Conservation (phyloP, 2,329 filamentous ascomycete genomes). For the Alternaria longipes region DNA sequence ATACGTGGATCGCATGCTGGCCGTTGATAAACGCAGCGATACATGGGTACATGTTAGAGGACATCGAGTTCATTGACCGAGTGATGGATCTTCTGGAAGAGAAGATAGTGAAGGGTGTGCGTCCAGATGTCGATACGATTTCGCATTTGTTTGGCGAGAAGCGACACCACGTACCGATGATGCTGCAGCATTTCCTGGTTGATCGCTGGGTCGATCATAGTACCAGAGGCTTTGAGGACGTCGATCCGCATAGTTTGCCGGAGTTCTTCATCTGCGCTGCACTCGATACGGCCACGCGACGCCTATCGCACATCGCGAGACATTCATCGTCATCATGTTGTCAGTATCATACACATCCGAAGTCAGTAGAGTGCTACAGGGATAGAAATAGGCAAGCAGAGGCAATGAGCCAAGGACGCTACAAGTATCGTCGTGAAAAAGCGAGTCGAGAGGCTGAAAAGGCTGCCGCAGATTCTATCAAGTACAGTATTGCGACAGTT, state of each 20-base stretch:
- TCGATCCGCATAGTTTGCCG: slow-evolving; percentile 8
- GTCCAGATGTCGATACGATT: slow-evolving; percentile 24
- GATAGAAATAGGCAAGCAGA: background rate
- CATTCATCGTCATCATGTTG: background rate
- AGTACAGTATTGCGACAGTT: background rate
- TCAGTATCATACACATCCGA: slow-evolving; percentile 23
- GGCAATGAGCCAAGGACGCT: background rate
- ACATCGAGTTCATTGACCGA: slow-evolving; percentile 24
- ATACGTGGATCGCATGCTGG: slow-evolving; percentile 23
- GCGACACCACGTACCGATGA: background rate
- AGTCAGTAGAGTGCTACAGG: slow-evolving; percentile 18
- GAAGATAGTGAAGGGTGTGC: slow-evolving; percentile 5
- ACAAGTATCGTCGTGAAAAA: background rate
- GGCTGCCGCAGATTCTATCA: background rate
- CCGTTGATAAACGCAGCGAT: slow-evolving; percentile 29
- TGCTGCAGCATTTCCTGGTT: slow-evolving; percentile 23
- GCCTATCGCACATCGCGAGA: background rate
- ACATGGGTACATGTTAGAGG: slow-evolving; percentile 16
- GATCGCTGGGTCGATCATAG: slow-evolving; percentile 20
- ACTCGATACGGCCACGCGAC: slow-evolving; percentile 12
- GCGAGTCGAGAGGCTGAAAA: background rate
- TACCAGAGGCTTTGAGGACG: background rate
- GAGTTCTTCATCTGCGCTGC: slow-evolving; percentile 1
- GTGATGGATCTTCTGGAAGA: slow-evolving; percentile 22
- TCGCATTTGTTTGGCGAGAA: slow-evolving; percentile 20